Conservation (phyloP, 1,284 basidiomycete genomes). For the Cystobasidium pallidum region DNA sequence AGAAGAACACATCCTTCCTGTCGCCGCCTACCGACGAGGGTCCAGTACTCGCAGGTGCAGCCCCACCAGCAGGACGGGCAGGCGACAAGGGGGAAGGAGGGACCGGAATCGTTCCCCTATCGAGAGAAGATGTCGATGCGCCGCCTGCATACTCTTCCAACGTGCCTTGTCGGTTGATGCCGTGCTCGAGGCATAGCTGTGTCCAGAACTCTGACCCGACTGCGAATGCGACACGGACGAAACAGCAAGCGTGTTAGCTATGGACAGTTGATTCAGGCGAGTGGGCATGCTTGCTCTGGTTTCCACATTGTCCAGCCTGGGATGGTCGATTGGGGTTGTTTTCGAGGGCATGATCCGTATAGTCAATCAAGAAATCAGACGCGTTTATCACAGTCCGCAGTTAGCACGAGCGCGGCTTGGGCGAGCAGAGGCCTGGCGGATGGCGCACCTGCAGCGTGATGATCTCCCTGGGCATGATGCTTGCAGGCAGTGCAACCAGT, state of each 20-base stretch:
- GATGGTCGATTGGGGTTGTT: neutral
- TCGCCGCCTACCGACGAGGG: constrained; percentile 60
- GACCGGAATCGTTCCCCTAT: constrained; percentile 32
- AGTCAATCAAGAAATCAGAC: constrained; percentile 1
- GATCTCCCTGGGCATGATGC: constrained; percentile 39
- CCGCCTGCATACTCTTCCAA: constrained; percentile 88
- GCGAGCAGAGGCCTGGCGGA: neutral
- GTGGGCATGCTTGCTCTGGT: constrained; percentile 25
- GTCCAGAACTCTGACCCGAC: constrained; percentile 95
- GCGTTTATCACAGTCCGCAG: constrained; percentile 6
- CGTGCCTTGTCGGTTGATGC: constrained; percentile 89
- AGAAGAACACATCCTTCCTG: constrained; percentile 99
- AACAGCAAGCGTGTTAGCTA: neutral
- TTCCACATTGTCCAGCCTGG: constrained; percentile 44
- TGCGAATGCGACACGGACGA: constrained; percentile 55
- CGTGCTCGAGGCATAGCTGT: constrained; percentile 91
- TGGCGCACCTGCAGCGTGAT: constrained; percentile 36
- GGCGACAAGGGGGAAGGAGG: constrained; percentile 11
- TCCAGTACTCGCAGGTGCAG: neutral
- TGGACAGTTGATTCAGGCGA: neutral
- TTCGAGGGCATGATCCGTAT: neutral
- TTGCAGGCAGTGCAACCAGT: neutral
- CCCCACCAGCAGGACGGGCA: neutral
- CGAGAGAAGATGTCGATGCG: constrained; percentile 54
- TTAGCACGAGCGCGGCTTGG: neutral